phyloP scores from a whole-genome alignment of 228 moss, liverwort and hornwort species.

The Sphagnum fallax region DNA sequence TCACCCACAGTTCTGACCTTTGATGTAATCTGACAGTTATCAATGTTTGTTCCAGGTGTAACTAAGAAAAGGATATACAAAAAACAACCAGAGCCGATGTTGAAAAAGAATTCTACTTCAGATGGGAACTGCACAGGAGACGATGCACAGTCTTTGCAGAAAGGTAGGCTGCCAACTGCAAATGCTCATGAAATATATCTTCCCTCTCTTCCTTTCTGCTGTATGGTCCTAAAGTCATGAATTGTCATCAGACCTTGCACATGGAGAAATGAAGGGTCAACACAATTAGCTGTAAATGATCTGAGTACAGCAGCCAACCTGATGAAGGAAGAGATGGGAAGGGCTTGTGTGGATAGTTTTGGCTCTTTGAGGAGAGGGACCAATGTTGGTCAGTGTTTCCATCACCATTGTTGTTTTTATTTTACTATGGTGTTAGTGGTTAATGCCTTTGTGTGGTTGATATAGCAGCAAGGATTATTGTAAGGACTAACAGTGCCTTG shows the following conservation, averaged over 20 bases:
- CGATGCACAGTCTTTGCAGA: background rate
- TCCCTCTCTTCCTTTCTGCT: background rate
- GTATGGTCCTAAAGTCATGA: background rate
- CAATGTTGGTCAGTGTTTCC: constrained; percentile 23
- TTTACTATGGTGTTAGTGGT: background rate
- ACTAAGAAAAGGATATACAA: background rate
- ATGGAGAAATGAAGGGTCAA: constrained; percentile 16
- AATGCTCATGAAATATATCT: background rate
- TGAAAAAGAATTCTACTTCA: background rate
- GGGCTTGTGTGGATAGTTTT: constrained; percentile 11
- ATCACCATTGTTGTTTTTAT: no score
- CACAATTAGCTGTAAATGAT: constrained; percentile 8
- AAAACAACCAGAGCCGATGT: background rate
- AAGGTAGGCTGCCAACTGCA: background rate
- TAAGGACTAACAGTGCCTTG: no score
- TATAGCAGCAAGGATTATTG: no score
- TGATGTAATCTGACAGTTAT: background rate
- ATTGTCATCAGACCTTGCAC: background rate
- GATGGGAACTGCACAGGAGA: background rate
- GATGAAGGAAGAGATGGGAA: constrained; percentile 32
- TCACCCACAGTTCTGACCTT: no score
- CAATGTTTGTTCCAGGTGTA: background rate
- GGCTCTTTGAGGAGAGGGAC: constrained; percentile 16
- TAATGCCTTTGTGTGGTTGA: background rate
- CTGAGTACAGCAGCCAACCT: constrained; percentile 20